Base-by-base conservation (phyloP, 768 basidiomycete genomes). In the Trichaptum fuscoviolaceum region DNA sequence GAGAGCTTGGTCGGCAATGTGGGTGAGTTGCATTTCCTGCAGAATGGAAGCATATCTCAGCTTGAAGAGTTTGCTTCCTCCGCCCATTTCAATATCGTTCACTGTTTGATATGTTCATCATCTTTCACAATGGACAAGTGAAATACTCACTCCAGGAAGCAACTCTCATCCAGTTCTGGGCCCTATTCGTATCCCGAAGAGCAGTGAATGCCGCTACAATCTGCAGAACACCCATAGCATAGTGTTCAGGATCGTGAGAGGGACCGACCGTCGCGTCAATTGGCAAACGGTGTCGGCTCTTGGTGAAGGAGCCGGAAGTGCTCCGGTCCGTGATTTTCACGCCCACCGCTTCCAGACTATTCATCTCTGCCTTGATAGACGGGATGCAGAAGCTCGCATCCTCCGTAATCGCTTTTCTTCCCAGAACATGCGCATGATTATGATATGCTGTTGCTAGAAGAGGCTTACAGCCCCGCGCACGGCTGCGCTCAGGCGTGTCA, bases 1-100 rank as follows among this genome's bases (percentile, higher is more conserved):
- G 15, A 61, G 59, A 17, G 59, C 59, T 17, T 61, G 24, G 15
- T 61, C 25, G 15, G 59, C 59, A 17, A 61, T 9, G 15, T 61
- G 25, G 30, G 59, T 18, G 15, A 61, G 25, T 15, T 24, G 25
- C 59, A 61, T 25, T 23, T 34, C 25, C 23, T 24, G 10, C 25
- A 61, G 59, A 25, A 61, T 17, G 1, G 30, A 34, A 12, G 10
- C 8, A 24, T 61, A 61, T 23, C 59, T 61, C 1, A 61, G 30
- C 59, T 61, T 34, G 30, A 61, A 61, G 6, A 61, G 23, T 25
- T 61, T 34, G 24, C 24, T 34, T 34, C 59, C 59, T 61, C 59
- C 59, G 15, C 59, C 59, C 7, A 17, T 17, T 18, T 61, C 25
- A 24, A 25, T 61, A 23, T 61, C 25, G 9, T 61, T 34, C 23